Base-by-base conservation (phyloP, 108 stramenopile genomes). In the Epithemia pelagica region DNA sequence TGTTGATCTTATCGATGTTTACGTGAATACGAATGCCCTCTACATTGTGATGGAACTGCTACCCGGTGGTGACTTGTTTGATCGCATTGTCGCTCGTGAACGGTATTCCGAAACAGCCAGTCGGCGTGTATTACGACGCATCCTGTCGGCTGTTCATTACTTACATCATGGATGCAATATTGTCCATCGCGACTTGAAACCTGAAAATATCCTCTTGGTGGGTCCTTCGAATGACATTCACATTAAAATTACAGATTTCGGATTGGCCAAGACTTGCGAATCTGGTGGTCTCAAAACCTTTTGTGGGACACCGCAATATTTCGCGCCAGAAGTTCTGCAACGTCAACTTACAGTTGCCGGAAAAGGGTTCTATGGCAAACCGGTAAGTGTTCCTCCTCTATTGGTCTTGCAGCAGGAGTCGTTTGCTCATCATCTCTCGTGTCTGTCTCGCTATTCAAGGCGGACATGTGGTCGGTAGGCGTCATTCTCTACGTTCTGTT, bases 271-370 rank as follows among this genome's bases (percentile, higher is more conserved):
- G 68, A 84, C 72, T 59, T 70, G 87, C 71, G 82, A 82, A 18
- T 65, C 71, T 0, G 85, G 91, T 46, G 88, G 87, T 30, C 69
- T 92, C 32, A 86, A 90, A 77, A 93, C 95, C 7, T 93, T 93
- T 68, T 96, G 95, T 64, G 96, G 96, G 26, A 96, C 96, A 2
- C 94, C 96, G 32, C 88, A 82, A 46, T 96, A 96, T 66, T 89
- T 96, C 68, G 96, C 96, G 0, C 96, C 96, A 8, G 96, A 96
- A 72, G 92, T 96, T 3, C 66, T 96, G 25, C 69, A 76, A 46
- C 74, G 96, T 25, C 80, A 72, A 28, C 64, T 73, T 30, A 94
- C 90, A 1, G 87, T 91, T 0, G 73, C 76, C 21, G 93, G 90
- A 15, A 30, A 65, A 26, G 94, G 94, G 2, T 83, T 90, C 28